Evolutionary conservation across 371 early-diverging fungal species (phyloP).

Genomic region (Parasitella parasitica): DNA sequence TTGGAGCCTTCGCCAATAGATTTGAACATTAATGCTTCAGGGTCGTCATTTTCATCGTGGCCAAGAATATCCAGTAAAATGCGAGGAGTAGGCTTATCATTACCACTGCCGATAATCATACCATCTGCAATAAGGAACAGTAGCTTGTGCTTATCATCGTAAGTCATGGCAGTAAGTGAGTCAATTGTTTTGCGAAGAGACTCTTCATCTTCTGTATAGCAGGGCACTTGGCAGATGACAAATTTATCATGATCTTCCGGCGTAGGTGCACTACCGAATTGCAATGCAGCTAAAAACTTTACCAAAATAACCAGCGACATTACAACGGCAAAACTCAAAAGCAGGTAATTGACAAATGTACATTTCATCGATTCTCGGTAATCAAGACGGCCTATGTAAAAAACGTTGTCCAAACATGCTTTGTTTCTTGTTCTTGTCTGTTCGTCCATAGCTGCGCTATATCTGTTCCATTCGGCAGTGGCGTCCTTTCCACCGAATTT

Average conservation of each 20-base stretch:
- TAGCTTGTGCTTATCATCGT: constrained; percentile 93
- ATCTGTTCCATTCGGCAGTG: constrained; percentile 47
- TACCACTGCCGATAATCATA: constrained; percentile 92
- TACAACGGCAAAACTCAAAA: constrained; percentile 73
- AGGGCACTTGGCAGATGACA: constrained; percentile 89
- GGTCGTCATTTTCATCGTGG: constrained; percentile 77
- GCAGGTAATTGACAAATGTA: constrained; percentile 81
- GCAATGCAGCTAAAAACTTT: constrained; percentile 90
- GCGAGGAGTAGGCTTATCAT: constrained; percentile 94
- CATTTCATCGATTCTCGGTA: constrained; percentile 72
- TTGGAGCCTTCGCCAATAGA: constrained; percentile 86
- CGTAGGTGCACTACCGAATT: constrained; percentile 71
- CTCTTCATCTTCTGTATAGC: constrained; percentile 97
- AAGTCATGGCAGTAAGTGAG: constrained; percentile 82
- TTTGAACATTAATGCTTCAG: constrained; percentile 87
- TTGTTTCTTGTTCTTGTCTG: constrained; percentile 27
- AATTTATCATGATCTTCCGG: constrained; percentile 91
- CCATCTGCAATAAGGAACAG: constrained; percentile 88
- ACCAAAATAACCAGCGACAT: constrained; percentile 78
- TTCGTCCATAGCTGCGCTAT: constrained; percentile 31
- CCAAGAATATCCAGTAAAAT: constrained; percentile 93
- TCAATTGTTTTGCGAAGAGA: constrained; percentile 91
- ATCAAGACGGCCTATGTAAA: constrained; percentile 86
- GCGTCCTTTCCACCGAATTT: constrained; percentile 44
- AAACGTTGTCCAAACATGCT: constrained; percentile 77